phyloP scores from a whole-genome alignment of 768 basidiomycete genomes.

The Lepiota brunneoincarnata region DNA sequence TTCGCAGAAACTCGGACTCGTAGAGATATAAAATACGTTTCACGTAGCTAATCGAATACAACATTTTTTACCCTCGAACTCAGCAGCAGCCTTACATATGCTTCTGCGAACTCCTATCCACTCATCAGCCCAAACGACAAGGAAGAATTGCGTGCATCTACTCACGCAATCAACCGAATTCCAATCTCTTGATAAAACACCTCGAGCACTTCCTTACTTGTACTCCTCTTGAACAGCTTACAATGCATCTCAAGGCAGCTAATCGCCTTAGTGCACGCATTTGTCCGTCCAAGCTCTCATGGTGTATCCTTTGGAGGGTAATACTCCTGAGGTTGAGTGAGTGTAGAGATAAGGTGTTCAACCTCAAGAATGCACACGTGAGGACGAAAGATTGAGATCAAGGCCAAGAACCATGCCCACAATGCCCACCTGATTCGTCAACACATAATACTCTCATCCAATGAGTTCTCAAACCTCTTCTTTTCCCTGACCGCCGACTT shows the following conservation, averaged over 20 bases:
- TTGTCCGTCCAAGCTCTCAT: constrained; percentile 81
- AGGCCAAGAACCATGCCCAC: too few relatives aligned
- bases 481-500: constrained; percentile 82
- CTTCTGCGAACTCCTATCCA: constrained; percentile 84
- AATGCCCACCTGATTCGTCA: constrained; percentile 83
- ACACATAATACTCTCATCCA: constrained; percentile 84
- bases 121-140: not conserved
- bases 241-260: constrained; percentile 89
- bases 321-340: constrained; percentile 85
- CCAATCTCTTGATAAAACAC: constrained; percentile 99
- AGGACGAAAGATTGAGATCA: not conserved
- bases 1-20: too few relatives aligned
- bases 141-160: too few relatives aligned
- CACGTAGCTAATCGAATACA: too few relatives aligned
- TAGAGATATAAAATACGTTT: too few relatives aligned
- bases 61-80: too few relatives aligned
- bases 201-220: constrained; percentile 93
- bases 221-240: constrained; percentile 86
- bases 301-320: constrained; percentile 80
- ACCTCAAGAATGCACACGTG: constrained; percentile 70
- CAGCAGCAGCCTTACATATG: too few relatives aligned
- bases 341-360: constrained; percentile 85
- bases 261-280: constrained; percentile 88
- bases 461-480: constrained; percentile 95
- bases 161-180: constrained; percentile 79